These are phyloP conservation scores for Eragrostis tef DNA, from an alignment of 202 grass and related monocot genomes.

Conservation along the genomic window DNA sequence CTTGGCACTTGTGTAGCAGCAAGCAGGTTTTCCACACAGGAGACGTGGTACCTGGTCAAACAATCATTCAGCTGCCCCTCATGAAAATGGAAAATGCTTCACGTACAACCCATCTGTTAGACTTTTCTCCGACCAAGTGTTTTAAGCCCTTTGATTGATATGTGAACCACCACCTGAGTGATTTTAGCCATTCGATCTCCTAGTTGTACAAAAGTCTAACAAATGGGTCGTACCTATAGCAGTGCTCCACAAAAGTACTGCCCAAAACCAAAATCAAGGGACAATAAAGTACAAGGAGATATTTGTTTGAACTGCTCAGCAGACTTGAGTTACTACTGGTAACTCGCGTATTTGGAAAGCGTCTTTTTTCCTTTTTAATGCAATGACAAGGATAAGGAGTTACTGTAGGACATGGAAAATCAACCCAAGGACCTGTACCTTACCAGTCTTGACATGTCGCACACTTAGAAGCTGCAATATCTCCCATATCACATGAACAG, in stretches of 20 bases:
- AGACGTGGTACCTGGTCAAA: slow-evolving; percentile 71
- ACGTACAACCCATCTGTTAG: too few relatives aligned
- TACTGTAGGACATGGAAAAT: slow-evolving; percentile 1
- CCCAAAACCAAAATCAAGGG: slow-evolving; percentile 17
- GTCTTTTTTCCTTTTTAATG: slow-evolving; percentile 12
- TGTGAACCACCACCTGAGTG: too few relatives aligned
- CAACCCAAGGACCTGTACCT: slow-evolving; percentile 40
- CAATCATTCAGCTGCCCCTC: slow-evolving; percentile 42
- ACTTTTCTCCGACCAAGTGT: too few relatives aligned
- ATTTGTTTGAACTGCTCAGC: slow-evolving; percentile 32
- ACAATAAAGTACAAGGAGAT: not conserved
- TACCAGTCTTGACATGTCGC: slow-evolving; percentile 75
- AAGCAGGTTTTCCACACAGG: slow-evolving; percentile 56
- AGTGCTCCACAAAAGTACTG: too few relatives aligned
- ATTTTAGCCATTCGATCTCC: too few relatives aligned
- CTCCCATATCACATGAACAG: slow-evolving; percentile 61
- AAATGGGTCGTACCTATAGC: too few relatives aligned
- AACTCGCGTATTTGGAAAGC: not conserved
- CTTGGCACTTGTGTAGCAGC: slow-evolving; percentile 38
- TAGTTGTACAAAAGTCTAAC: too few relatives aligned
- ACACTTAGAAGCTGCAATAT: slow-evolving; percentile 64
- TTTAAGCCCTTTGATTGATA: too few relatives aligned
- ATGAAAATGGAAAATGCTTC: too few relatives aligned
- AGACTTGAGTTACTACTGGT: slow-evolving; percentile 20
- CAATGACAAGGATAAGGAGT: not conserved